Base-by-base conservation (phyloP, 768 basidiomycete species). In the Vishniacozyma victoriae region DNA sequence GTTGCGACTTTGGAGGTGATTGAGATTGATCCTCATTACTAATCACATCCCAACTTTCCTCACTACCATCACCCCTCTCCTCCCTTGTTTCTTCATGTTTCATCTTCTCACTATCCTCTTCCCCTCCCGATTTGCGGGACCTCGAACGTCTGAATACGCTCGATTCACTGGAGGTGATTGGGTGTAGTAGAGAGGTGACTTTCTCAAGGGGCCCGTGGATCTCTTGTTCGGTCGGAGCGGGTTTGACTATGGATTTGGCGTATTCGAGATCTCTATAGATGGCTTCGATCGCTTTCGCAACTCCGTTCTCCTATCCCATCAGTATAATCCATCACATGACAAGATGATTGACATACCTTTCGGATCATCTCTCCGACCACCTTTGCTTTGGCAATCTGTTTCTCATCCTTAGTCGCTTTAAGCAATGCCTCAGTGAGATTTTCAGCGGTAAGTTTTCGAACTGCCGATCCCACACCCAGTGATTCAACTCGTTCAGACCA, bases 401-500 rank as follows among this genome's bases (percentile, higher is more conserved):
- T 95, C 55, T 76, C 73, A 69, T 96, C 89, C 11, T 85, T 86
- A 7, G 93, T 95, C 6, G 92, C 95, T 24, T 77, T 70, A 24
- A 78, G 63, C 35, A 99, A 76, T 0, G 93, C 92, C 7, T 87
- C 83, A 14, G 84, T 80, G 48, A 99, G 74, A 40, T 76, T 76
- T 14, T 86, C 80, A 13, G 84, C 83, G 11, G 86, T 90, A 46
- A 97, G 76, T 71, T 92, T 93, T 59, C 87, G 81, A 42, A 99
- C 83, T 43, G 85, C 82, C 24, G 83, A 78, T 37, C 93, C 95
- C 41, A 97, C 82, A 29, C 92, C 92, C 35, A 99, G 78, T 2
- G 91, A 89, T 71, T 95, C 90, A n/a, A 96, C 89, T 23, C 93
- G 84, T 71, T 99, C 89, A 3, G 89, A 88, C 90, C 90, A 97